Evolutionary conservation across 441 rosid species (phyloP).

Genomic region (Populus tomentosa): DNA sequence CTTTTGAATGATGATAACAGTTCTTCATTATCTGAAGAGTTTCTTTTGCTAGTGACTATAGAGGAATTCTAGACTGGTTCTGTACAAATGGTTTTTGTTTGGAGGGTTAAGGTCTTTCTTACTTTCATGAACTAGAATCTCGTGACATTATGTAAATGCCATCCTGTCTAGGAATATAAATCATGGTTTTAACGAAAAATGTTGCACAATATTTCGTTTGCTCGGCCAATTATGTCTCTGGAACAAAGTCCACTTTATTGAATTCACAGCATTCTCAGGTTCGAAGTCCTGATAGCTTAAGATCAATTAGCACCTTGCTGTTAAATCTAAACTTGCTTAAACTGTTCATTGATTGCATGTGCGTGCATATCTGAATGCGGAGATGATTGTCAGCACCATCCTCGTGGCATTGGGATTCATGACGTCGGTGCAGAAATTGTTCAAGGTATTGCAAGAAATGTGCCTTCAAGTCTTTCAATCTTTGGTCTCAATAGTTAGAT

Average conservation of each 20-base stretch:
- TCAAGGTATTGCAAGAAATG: neutral
- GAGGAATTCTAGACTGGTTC: neutral
- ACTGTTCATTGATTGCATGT: neutral
- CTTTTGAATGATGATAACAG: neutral
- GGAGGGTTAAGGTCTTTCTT: neutral
- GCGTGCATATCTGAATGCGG: neutral
- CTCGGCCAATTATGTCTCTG: neutral
- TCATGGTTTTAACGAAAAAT: neutral
- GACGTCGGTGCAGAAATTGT: neutral
- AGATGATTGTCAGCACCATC: neutral
- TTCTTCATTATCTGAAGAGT: neutral
- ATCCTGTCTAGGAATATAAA: neutral
- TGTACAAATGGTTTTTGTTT: neutral
- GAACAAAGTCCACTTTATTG: neutral
- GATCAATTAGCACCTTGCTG: neutral
- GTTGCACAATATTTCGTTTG: too few species aligned
- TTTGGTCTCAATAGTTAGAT: neutral
- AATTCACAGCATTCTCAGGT: neutral
- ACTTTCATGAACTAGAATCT: neutral
- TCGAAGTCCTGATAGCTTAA: neutral
- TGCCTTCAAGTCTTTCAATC: neutral
- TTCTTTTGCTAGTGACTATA: neutral
- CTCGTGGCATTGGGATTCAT: neutral
- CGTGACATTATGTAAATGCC: slow-evolving; percentile 3
- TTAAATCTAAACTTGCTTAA: too few species aligned